Percentiles rank a stretch among this genome's conserved stretches.
phyloP scores from a whole-genome alignment of 2,329 filamentous ascomycete species.

The Fusarium camptoceras region DNA sequence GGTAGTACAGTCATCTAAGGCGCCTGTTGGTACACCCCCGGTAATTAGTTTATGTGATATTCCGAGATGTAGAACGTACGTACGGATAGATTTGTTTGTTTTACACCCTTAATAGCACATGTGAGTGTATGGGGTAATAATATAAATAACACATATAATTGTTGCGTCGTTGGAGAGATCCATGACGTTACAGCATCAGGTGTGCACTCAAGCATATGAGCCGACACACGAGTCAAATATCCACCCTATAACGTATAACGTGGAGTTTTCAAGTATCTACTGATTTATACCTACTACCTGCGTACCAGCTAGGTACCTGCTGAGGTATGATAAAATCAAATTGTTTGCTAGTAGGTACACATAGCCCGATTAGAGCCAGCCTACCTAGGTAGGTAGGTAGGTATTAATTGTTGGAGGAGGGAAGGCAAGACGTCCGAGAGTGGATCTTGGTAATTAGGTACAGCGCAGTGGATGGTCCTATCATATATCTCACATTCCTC shows the following conservation, averaged over 20 bases:
- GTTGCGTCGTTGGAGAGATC: background rate
- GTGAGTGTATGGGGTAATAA: background rate
- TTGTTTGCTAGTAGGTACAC: too few relatives aligned
- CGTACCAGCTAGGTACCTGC: too few relatives aligned
- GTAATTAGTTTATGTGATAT: background rate
- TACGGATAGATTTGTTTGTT: background rate
- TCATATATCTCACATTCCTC: slow-evolving; percentile 8
- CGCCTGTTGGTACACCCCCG: background rate
- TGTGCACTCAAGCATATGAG: background rate
- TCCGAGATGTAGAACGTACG: background rate
- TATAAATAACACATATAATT: background rate
- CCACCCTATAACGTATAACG: background rate
- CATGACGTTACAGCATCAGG: background rate
- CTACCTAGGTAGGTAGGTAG: too few relatives aligned
- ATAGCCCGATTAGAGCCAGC: background rate
- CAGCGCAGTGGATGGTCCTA: slow-evolving; percentile 9
- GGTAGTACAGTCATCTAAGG: background rate
- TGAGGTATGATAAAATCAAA: too few relatives aligned
- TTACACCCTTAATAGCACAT: background rate
- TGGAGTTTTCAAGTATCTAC: background rate
- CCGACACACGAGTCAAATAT: background rate
- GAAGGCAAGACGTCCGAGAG: slow-evolving; percentile 5
- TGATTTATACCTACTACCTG: background rate
- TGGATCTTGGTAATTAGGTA: slow-evolving; percentile 9
- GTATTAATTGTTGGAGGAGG: too few relatives aligned